These are phyloP conservation scores for Solanum arcanum DNA, from an alignment of 257 asterid genomes.

Conservation along the genomic window DNA sequence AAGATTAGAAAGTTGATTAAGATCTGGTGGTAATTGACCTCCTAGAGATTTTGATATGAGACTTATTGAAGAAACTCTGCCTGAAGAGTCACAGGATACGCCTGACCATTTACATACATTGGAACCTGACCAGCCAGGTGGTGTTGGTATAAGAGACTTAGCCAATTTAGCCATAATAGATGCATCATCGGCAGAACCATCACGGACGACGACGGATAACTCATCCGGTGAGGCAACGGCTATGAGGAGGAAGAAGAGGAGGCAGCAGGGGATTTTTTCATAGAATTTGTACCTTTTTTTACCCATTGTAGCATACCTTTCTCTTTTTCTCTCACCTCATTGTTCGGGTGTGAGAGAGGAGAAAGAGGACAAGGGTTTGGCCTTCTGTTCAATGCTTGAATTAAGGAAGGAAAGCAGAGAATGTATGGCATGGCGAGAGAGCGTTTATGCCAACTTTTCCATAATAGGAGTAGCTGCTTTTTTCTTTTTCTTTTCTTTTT, in stretches of 20 bases:
- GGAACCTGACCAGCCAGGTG: slow-evolving; percentile 44
- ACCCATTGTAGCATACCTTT: slow-evolving; percentile 17
- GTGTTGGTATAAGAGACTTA: slow-evolving; percentile 36
- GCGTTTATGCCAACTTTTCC: slow-evolving; percentile 1
- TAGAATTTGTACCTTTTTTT: slow-evolving; percentile 13
- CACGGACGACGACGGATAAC: slow-evolving; percentile 6
- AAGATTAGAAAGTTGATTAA: slow-evolving; percentile 50
- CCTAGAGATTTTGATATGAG: slow-evolving; percentile 34
- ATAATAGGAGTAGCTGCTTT: background rate
- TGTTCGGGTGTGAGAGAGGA: background rate
- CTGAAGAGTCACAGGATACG: slow-evolving; percentile 39
- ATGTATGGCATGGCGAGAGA: background rate
- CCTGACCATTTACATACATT: slow-evolving; percentile 67
- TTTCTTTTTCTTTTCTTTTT: too few species aligned
- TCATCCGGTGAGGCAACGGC: background rate
- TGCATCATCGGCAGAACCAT: slow-evolving; percentile 35
- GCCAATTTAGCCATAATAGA: slow-evolving; percentile 52
- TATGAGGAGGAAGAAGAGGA: slow-evolving; percentile 12
- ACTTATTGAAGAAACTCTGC: slow-evolving; percentile 35
- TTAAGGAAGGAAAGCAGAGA: slow-evolving; percentile 4
- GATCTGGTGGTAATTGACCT: slow-evolving; percentile 39
- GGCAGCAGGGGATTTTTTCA: slow-evolving; percentile 4
- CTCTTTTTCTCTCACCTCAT: slow-evolving; percentile 14
- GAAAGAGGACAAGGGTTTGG: background rate
- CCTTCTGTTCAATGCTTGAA: slow-evolving; percentile 2